A percentile compares a stretch with the other conserved stretches of the same genome.
Conservation (phyloP, 2,329 filamentous ascomycete species). For the Fusarium pseudograminearum region DNA sequence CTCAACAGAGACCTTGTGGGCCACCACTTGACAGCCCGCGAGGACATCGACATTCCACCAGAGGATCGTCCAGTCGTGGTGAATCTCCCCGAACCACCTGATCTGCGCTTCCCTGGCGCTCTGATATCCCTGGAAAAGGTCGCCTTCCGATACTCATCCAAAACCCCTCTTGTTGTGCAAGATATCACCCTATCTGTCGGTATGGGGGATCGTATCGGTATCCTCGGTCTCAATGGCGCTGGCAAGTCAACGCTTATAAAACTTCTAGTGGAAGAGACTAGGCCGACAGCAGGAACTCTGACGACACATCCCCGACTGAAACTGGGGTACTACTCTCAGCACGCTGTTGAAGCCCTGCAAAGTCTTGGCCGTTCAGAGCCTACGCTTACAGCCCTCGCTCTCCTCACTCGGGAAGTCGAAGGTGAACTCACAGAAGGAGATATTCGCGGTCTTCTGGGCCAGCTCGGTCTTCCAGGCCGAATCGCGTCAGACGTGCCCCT, state of each 20-base stretch:
- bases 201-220: conserved; percentile 78
- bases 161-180: conserved; percentile 61
- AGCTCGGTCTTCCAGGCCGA: conserved; percentile 77
- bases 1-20: conserved; percentile 79
- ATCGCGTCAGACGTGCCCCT: conserved; percentile 80
- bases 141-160: conserved; percentile 70
- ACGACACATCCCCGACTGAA: conserved; percentile 76
- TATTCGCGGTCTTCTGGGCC: conserved; percentile 73
- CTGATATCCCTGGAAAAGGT: conserved; percentile 78
- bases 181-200: conserved; percentile 77
- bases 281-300: conserved; percentile 71
- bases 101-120: conserved; percentile 80
- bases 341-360: conserved; percentile 78
- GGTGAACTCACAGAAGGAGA: conserved; percentile 73
- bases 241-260: conserved; percentile 85
- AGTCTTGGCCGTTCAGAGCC: conserved; percentile 61
- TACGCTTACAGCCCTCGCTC: conserved; percentile 71
- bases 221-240: conserved; percentile 82
- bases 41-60: conserved; percentile 77
- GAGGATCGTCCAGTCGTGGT: conserved; percentile 71
- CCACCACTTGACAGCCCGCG: conserved; percentile 68
- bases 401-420: conserved; percentile 68
- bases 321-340: conserved; percentile 83
- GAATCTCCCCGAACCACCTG: conserved; percentile 70
- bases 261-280: conserved; percentile 71